Percentiles rank a stretch among this genome's conserved stretches.
phyloP scores from a whole-genome alignment of 208 protist species.

The Phytomonas serpens region DNA sequence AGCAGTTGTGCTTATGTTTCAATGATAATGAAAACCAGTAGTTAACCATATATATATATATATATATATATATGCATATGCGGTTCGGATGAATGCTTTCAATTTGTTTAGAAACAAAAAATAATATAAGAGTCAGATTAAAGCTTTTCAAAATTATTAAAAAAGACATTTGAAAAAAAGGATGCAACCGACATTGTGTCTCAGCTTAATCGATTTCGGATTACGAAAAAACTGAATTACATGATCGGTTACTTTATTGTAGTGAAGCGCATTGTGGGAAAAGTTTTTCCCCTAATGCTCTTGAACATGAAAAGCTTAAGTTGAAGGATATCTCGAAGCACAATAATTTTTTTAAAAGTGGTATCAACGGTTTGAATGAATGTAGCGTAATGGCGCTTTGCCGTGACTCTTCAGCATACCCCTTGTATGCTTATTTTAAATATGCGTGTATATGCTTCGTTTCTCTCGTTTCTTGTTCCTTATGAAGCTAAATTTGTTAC shows the following conservation, averaged over 20 bases:
- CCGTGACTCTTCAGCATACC: background rate
- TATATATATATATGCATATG: constrained; percentile 19
- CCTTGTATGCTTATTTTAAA: background rate
- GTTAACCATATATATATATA: constrained; percentile 1
- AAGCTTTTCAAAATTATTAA: constrained; percentile 8
- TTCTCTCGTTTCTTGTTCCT: background rate
- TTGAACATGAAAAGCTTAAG: background rate
- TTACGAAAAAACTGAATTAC: background rate
- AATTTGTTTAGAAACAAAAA: constrained; percentile 9
- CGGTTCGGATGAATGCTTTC: background rate
- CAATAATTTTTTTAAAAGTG: background rate
- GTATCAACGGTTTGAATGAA: background rate
- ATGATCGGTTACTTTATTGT: constrained; percentile 7
- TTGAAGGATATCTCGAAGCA: background rate
- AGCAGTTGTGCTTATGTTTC: background rate
- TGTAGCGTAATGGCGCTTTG: background rate
- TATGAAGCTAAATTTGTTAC: background rate
- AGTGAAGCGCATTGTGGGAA: background rate
- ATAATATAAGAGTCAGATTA: background rate
- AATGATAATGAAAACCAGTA: background rate
- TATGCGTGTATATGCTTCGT: background rate
- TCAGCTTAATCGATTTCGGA: background rate
- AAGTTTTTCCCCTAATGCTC: background rate
- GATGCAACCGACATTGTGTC: background rate
- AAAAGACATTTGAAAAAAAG: background rate